Percentiles rank a stretch among this genome's conserved stretches.
phyloP scores from a whole-genome alignment of 2,329 filamentous ascomycete genomes.

The Coniochaeta prunicola region DNA sequence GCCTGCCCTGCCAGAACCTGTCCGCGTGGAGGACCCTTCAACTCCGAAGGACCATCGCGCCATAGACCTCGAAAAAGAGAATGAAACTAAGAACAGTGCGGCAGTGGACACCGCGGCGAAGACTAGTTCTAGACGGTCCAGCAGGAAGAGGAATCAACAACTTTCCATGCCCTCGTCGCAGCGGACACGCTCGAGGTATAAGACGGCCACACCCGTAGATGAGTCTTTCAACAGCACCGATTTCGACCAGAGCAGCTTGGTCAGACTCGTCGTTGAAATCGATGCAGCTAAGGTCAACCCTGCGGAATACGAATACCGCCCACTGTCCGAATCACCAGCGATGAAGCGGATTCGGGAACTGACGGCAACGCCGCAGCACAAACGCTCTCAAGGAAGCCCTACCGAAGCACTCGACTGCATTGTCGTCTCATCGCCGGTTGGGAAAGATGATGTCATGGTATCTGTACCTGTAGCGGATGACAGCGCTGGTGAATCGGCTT shows the following conservation, averaged over 20 bases:
- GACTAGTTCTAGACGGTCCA: background rate
- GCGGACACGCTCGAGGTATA: background rate
- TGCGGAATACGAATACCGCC: conserved; percentile 16
- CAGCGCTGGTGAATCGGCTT: background rate
- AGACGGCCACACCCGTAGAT: conserved; percentile 3
- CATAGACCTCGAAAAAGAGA: background rate
- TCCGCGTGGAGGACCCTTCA: background rate
- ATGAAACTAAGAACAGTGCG: background rate
- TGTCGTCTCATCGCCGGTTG: conserved; percentile 14
- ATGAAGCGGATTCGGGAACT: conserved; percentile 8
- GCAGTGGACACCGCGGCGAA: background rate
- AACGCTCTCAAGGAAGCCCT: background rate
- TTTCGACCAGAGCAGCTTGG: conserved; percentile 38
- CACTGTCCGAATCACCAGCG: conserved; percentile 19
- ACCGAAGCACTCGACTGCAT: conserved; percentile 21
- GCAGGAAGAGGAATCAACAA: background rate
- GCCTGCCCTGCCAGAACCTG: background rate
- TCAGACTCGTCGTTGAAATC: conserved; percentile 41
- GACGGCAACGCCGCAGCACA: background rate
- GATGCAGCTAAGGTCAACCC: conserved; percentile 29
- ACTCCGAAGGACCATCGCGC: background rate
- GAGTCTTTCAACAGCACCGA: conserved; percentile 34
- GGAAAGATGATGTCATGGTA: conserved; percentile 4
- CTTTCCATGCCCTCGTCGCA: background rate
- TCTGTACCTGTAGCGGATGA: conserved; percentile 5